Evolutionary conservation across 305 asterid species (phyloP), one percentile per base, ranked within the genome.

Genomic region (Fraxinus nigra): DNA sequence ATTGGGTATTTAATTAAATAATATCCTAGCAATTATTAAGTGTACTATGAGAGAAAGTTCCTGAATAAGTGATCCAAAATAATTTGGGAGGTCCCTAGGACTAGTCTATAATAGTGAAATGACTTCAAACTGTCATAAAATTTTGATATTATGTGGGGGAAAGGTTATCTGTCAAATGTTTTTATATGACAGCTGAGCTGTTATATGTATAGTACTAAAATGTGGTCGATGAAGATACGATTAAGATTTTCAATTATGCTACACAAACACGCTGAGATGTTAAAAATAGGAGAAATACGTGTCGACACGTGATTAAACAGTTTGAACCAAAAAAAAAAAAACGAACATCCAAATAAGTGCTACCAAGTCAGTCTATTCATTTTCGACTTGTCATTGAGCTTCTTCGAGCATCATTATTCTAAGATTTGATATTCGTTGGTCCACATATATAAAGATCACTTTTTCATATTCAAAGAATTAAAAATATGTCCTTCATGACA

Each of bases 401-500:
- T 37, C 43, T 38, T 8, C 13, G 1, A 38, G 46, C 46, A 8
- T 38, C 13, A 8, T 38, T 38, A 38, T 38, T 8, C 46, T 30
- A 30, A 69, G 75, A 69, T 69, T 69, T 69, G 14, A 69, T 69
- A 5, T 5, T 11, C 7, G 40, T 69, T 69, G 75, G 75, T 69
- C 75, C 75, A 69, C 75, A 30, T 28, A 4, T 30, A 69, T 30
- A 14, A 30, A 30, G 38, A 26, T 22, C 38, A 5, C 38, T 69
- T 69, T 69, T 69, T 69, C 74, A 69, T 69, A 34, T 69, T 30
- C 75, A 69, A 69, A 69, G 75, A 69, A 69, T 69, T 69, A 13
- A 69, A 69, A 9, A 69, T 67, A 67, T 13, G 20, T 30, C 75
- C 38, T 69, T 30, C 38, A 69, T 69, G 75, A 30, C 75, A 69